These are phyloP conservation scores for Aureobasidium lini DNA, from an alignment of 2,329 filamentous ascomycete species.

Conservation along the genomic window DNA sequence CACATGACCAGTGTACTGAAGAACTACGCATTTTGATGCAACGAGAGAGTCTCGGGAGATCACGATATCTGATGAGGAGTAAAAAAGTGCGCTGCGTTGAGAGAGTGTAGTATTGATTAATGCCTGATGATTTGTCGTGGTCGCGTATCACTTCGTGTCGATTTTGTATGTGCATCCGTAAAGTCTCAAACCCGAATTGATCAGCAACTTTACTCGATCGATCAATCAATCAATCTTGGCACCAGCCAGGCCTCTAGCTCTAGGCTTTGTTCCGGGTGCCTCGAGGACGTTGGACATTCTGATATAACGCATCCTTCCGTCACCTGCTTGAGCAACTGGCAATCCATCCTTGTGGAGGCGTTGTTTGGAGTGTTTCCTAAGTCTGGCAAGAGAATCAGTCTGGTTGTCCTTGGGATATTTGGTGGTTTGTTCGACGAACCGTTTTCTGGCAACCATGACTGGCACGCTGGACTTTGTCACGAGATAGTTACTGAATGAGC, in stretches of 20 bases:
- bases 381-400: constrained; percentile 12
- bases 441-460: constrained; percentile 91
- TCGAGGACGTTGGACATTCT: constrained; percentile 18
- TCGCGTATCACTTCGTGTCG: constrained; percentile 8
- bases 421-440: constrained; percentile 11
- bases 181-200: background rate
- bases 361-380: constrained; percentile 18
- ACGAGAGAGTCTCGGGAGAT: background rate
- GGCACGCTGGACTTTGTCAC: constrained; percentile 95
- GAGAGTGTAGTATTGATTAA: constrained; percentile 6
- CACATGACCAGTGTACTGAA: background rate
- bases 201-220: background rate
- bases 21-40: background rate
- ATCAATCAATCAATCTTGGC: constrained; percentile 17
- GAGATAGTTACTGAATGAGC: constrained; percentile 94
- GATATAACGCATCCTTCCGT: constrained; percentile 17
- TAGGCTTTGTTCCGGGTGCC: constrained; percentile 14
- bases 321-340: constrained; percentile 15
- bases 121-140: constrained; percentile 8
- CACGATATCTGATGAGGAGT: background rate
- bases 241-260: constrained; percentile 16
- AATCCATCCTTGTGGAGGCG: constrained; percentile 18
- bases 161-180: background rate
- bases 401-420: background rate
- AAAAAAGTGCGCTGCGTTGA: background rate